A percentile compares a stretch with the other conserved stretches of the same genome.
Conservation (phyloP, 169 alveolate genomes). For the Blepharisma undulans region DNA sequence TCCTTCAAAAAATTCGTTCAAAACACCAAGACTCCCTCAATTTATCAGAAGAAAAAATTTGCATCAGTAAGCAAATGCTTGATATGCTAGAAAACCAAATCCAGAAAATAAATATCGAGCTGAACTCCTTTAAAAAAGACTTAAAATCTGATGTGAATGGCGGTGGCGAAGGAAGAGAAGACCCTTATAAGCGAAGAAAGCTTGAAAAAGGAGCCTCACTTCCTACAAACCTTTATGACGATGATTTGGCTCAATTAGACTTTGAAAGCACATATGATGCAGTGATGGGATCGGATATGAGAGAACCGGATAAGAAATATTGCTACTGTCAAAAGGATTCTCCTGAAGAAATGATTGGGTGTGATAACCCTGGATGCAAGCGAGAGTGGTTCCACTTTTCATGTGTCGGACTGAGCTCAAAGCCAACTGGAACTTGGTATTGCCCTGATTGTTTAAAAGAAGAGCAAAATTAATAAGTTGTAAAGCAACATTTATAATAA, state of each 20-base stretch:
- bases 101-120: background rate
- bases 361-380: constrained; percentile 77
- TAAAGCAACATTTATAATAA: background rate
- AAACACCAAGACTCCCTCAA: background rate
- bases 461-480: background rate
- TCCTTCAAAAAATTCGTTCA: background rate
- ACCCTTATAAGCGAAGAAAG: background rate
- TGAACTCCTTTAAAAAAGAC: background rate
- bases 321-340: constrained; percentile 35
- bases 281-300: background rate
- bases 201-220: background rate
- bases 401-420: constrained; percentile 65
- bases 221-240: background rate
- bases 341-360: constrained; percentile 78
- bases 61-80: background rate
- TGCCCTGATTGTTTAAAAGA: constrained; percentile 23
- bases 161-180: background rate
- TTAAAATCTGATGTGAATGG: background rate
- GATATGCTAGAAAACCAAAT: constrained; percentile 21
- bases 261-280: background rate
- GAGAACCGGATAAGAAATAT: constrained; percentile 22
- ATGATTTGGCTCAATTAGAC: background rate
- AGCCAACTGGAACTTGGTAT: constrained; percentile 23
- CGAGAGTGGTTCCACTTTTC: constrained; percentile 85
- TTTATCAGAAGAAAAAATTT: constrained; percentile 2